A percentile compares a stretch with the other conserved stretches of the same genome.
Evolutionary conservation across 306 rosid species (phyloP).

Genomic region (Gastrolobium bilobum): DNA sequence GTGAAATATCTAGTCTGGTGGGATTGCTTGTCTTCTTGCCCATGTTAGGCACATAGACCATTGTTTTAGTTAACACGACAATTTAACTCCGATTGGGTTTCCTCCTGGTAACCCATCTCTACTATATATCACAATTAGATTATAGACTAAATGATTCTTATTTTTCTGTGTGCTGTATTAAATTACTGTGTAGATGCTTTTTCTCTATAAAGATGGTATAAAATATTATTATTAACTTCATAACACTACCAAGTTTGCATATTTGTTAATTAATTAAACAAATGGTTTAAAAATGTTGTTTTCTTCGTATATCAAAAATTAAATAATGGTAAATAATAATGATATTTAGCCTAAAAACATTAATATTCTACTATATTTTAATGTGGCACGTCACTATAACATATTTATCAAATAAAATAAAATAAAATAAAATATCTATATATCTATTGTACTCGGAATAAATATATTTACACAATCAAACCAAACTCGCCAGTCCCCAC

Average conservation of each 20-base stretch:
- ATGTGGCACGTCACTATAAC: too few species aligned
- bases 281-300: too few species aligned
- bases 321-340: too few species aligned
- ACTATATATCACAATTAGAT: not conserved
- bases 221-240: too few species aligned
- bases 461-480: not conserved
- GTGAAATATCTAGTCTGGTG: not conserved
- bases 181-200: too few species aligned
- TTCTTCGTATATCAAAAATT: too few species aligned
- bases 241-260: too few species aligned
- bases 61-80: conserved; percentile 21
- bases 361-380: too few species aligned
- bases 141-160: not conserved
- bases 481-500: not conserved
- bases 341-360: too few species aligned
- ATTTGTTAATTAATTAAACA: too few species aligned
- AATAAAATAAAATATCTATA: too few species aligned
- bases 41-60: conserved; percentile 47
- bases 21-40: not conserved
- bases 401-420: not conserved
- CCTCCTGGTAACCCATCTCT: not conserved
- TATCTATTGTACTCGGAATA: not conserved
- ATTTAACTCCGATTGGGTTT: not conserved
- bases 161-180: not conserved
- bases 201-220: too few species aligned